These are phyloP conservation scores for Ustilago hordei DNA, from an alignment of 1,284 basidiomycete species.

Conservation along the genomic window DNA sequence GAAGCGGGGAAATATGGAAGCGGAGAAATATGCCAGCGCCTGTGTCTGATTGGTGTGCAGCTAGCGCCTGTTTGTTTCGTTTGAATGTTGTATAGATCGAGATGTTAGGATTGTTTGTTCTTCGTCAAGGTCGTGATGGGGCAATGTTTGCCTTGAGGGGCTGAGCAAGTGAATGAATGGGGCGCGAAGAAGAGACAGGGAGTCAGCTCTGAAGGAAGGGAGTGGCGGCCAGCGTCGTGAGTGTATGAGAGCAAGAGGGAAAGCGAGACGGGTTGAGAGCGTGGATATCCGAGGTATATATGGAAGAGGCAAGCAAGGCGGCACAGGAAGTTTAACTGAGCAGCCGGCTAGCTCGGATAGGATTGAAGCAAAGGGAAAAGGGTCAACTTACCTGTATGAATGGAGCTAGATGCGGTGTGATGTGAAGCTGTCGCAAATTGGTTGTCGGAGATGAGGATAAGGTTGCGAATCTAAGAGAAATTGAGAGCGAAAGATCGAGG, in stretches of 20 bases:
- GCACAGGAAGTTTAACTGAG: background rate
- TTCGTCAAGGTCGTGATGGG: conserved; percentile 12
- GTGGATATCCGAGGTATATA: conserved; percentile 15
- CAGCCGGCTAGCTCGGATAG: conserved; percentile 2
- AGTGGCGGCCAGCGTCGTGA: conserved; percentile 23
- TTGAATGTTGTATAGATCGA: background rate
- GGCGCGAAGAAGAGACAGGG: background rate
- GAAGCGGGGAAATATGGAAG: background rate
- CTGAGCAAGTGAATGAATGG: background rate
- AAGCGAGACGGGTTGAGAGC: background rate
- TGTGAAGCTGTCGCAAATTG: conserved; percentile 13
- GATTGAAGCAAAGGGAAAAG: background rate
- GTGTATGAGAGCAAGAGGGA: conserved; percentile 8
- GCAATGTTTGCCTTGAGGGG: background rate
- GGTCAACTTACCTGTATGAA: conserved; percentile 1
- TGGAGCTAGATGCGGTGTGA: conserved; percentile 29
- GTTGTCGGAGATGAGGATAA: conserved; percentile 35
- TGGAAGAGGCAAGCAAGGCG: background rate
- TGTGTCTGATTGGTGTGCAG: background rate
- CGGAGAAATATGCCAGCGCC: background rate
- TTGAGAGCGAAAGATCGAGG: conserved; percentile 17
- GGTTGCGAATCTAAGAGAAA: conserved; percentile 17
- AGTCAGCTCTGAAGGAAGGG: conserved; percentile 8
- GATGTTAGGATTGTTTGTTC: background rate
- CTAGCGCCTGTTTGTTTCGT: background rate